phyloP scores from a whole-genome alignment of 345 rosid genomes.

The Chamaenerion angustifolium region DNA sequence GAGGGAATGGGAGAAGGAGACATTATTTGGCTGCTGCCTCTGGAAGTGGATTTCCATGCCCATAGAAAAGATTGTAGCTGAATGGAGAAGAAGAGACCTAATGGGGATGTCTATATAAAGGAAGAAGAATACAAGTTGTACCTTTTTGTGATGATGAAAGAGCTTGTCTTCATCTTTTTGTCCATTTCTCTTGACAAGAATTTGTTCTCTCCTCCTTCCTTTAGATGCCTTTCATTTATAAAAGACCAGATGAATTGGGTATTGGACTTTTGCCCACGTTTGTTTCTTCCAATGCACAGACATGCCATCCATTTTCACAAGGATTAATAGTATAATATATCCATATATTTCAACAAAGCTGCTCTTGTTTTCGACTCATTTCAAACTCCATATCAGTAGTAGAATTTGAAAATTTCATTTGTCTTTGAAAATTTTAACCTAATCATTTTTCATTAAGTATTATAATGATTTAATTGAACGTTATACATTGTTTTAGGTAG shows the following conservation, averaged over 20 bases:
- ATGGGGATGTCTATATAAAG: conserved; percentile 12
- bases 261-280: too few relatives aligned
- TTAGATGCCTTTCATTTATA: conserved; percentile 13
- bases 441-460: too few relatives aligned
- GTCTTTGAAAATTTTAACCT: too few relatives aligned
- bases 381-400: too few relatives aligned
- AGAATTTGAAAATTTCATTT: too few relatives aligned
- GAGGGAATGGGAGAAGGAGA: conserved; percentile 1
- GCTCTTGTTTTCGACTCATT: too few relatives aligned
- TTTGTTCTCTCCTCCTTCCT: conserved; percentile 4
- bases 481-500: too few relatives aligned
- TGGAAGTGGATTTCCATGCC: conserved; percentile 14
- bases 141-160: conserved; percentile 29
- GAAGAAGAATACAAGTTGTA: background rate
- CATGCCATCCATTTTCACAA: background rate
- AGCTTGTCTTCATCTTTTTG: conserved; percentile 28
- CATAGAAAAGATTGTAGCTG: background rate
- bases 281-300: background rate
- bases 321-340: too few relatives aligned
- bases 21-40: conserved; percentile 2
- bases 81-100: background rate
- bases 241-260: conserved; percentile 3
- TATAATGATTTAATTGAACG: too few relatives aligned
- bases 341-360: too few relatives aligned
- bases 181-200: conserved; percentile 7